Base-by-base conservation (phyloP, 768 basidiomycete genomes). In the Auriscalpium vulgare region DNA sequence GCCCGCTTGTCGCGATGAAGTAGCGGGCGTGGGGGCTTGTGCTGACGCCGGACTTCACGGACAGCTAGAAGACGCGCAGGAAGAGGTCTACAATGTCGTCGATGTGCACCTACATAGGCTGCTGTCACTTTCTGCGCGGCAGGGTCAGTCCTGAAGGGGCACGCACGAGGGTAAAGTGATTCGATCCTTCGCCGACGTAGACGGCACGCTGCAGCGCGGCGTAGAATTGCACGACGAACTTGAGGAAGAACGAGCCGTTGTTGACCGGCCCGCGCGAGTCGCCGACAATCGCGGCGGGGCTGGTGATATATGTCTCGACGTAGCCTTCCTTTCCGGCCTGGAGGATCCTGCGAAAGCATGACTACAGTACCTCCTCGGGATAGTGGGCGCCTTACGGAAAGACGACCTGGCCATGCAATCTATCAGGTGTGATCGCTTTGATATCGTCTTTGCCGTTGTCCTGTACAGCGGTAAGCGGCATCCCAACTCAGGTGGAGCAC, bases 11-110 rank as follows among this genome's bases (percentile, higher is more conserved):
- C 4, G 19, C 56, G 29, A 59, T 17, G 51, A 52, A 59, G 36
- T 59, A 59, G 38, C 56, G 51, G 23, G 56, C 51, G 40, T 59
- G 56, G 21, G 58, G 55, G 45, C 57, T 58, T 21, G 49, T 51
- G 19, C 50, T 38, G 13, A 48, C 50, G 10, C 2, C 43, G 2
- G 35, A n/a, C 10, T 46, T 52, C 29, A 51, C 10, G 8, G 51
- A 35, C 16, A 17, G 55, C n/a, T 13, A 43, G 51, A 59, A 56
- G 50, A 59, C 36, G n/a, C 51, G 46, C 19, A 37, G 13, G n/a
- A 40, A 59, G 35, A 56, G 49, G 16, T 44, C 38, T 37, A 56
- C 51, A 11, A 52, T 16, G 40, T 59, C 58, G 11, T 56, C 58
- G 37, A 56, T 45, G 14, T 9, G 38, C 2, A 59, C 36, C 58